A percentile compares a stretch with the other conserved stretches of the same genome.
These are phyloP conservation scores for Gossypium australe DNA, from an alignment of 345 rosid genomes.

Conservation along the genomic window DNA sequence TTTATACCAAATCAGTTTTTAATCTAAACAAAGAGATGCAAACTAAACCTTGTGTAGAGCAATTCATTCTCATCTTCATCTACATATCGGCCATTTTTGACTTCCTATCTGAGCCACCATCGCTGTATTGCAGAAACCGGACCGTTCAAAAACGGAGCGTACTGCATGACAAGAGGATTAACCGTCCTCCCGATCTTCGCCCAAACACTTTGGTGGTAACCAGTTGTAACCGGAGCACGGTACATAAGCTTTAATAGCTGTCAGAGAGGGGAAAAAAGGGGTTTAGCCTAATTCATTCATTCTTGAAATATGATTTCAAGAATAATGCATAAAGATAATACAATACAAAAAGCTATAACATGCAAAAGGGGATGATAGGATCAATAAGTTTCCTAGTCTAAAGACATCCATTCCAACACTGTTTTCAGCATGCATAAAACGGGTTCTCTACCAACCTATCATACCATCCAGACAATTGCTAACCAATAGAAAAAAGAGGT, in stretches of 20 bases:
- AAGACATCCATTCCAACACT: too few species aligned
- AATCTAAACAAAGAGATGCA: slow-evolving; percentile 1
- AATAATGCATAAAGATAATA: too few species aligned
- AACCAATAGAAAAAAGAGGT: background rate
- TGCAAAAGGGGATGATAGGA: too few species aligned
- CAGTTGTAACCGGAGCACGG: slow-evolving; percentile 84
- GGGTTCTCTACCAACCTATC: too few species aligned
- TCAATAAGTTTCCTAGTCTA: too few species aligned
- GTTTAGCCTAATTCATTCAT: background rate
- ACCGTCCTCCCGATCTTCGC: slow-evolving; percentile 57
- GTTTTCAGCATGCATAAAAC: too few species aligned
- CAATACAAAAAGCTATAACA: too few species aligned
- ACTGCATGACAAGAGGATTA: slow-evolving; percentile 55
- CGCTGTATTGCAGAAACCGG: slow-evolving; percentile 67
- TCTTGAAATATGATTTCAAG: too few species aligned
- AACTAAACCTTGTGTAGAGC: background rate
- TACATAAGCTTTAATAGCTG: slow-evolving; percentile 74
- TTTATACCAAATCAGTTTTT: background rate
- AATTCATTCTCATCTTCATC: background rate
- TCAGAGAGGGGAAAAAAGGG: background rate
- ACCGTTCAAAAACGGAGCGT: slow-evolving; percentile 70
- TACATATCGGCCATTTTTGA: background rate
- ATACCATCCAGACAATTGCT: too few species aligned
- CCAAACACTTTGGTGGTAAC: slow-evolving; percentile 91
- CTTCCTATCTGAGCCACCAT: slow-evolving; percentile 80